These are phyloP conservation scores for Penicillium steckii DNA, from an alignment of 495 filamentous ascomycete genomes.

Conservation along the genomic window DNA sequence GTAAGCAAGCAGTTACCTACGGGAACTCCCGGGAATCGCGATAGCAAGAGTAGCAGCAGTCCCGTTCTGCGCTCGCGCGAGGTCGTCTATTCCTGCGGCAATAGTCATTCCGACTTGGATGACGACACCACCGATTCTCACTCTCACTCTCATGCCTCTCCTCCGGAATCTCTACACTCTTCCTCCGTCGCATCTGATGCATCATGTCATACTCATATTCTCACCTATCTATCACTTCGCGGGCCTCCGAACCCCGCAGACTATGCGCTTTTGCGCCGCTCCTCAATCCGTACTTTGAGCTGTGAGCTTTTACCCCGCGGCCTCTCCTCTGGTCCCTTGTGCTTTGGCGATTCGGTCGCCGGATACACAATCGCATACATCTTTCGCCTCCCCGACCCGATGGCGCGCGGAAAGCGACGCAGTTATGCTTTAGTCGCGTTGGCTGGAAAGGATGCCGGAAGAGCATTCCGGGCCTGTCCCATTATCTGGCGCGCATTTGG, in stretches of 20 bases:
- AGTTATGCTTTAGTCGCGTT: slow-evolving; percentile 89
- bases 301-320: slow-evolving; percentile 80
- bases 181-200: slow-evolving; percentile 45
- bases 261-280: slow-evolving; percentile 82
- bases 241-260: slow-evolving; percentile 71
- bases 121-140: slow-evolving; percentile 38
- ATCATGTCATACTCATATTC: slow-evolving; percentile 70
- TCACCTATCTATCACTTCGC: slow-evolving; percentile 84
- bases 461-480: slow-evolving; percentile 72
- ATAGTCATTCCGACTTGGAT: slow-evolving; percentile 38
- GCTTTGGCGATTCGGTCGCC: slow-evolving; percentile 77
- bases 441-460: slow-evolving; percentile 64
- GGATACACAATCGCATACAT: slow-evolving; percentile 93
- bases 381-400: slow-evolving; percentile 84
- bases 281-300: slow-evolving; percentile 82
- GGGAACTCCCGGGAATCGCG: slow-evolving; percentile 50
- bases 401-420: slow-evolving; percentile 81
- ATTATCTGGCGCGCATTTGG: slow-evolving; percentile 74
- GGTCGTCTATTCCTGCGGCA: slow-evolving; percentile 45
- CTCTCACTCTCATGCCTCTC: slow-evolving; percentile 38
- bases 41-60: slow-evolving; percentile 52
- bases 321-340: slow-evolving; percentile 72
- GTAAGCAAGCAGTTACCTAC: slow-evolving; percentile 53
- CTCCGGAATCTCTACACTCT: slow-evolving; percentile 45
- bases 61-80: slow-evolving; percentile 58